These are phyloP conservation scores for Ensete glaucum DNA, from an alignment of 176 grass and related monocot species.

Conservation along the genomic window DNA sequence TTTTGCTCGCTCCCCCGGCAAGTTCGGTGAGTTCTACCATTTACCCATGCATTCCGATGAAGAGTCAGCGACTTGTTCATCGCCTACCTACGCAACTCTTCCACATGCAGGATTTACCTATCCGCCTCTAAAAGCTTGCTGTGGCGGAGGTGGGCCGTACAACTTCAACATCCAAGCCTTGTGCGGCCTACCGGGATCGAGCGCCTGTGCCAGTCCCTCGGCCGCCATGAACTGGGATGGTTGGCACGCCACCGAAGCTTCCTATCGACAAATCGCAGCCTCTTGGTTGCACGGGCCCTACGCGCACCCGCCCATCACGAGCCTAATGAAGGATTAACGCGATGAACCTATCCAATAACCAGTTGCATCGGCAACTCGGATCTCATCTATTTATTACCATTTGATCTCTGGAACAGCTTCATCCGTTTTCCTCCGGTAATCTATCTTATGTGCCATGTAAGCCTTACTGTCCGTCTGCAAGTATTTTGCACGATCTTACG, in stretches of 20 bases:
- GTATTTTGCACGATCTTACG: no score
- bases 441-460: no score
- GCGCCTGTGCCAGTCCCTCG: neutral
- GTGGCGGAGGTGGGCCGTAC: slow-evolving; percentile 3
- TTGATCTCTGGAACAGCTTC: no score
- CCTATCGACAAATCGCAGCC: slow-evolving; percentile 1
- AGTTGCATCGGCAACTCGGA: no score
- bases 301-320: slow-evolving; percentile 3
- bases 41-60: neutral
- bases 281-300: slow-evolving; percentile 13
- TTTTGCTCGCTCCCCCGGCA: slow-evolving; percentile 54
- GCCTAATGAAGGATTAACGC: no score
- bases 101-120: slow-evolving; percentile 8
- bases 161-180: neutral
- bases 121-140: slow-evolving; percentile 11
- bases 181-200: slow-evolving; percentile 1
- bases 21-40: slow-evolving; percentile 55
- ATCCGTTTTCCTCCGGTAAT: no score
- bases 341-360: no score
- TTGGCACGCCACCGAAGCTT: slow-evolving; percentile 8
- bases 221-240: slow-evolving; percentile 18
- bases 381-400: no score
- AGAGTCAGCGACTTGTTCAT: neutral
- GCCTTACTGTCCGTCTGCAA: no score
- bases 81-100: neutral